A percentile compares a stretch with the other conserved stretches of the same genome.
These are phyloP conservation scores for Cairneyella variabilis DNA, from an alignment of 495 filamentous ascomycete species.

Conservation along the genomic window DNA sequence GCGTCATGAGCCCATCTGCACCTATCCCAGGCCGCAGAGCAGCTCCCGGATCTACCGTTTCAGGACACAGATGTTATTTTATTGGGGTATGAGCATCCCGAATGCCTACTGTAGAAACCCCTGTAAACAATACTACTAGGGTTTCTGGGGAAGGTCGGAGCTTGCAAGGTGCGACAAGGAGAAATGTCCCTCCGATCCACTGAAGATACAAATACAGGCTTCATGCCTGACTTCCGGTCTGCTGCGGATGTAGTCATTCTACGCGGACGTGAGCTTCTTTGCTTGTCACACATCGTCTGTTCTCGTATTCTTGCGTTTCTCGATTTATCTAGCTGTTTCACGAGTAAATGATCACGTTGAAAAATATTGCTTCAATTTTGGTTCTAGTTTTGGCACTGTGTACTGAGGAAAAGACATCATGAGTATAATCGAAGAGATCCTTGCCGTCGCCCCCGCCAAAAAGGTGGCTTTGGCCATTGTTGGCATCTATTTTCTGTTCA, in stretches of 20 bases:
- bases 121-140: no score
- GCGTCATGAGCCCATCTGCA: no score
- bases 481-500: constrained; percentile 27
- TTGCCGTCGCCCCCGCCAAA: constrained; percentile 36
- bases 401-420: no score
- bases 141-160: no score
- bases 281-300: constrained; percentile 15
- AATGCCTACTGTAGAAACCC: no score
- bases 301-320: constrained; percentile 30
- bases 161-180: constrained; percentile 23
- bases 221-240: background rate
- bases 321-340: background rate
- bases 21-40: no score
- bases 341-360: no score
- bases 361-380: no score
- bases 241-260: background rate
- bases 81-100: no score
- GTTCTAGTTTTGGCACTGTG: no score
- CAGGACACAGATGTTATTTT: no score
- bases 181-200: constrained; percentile 19
- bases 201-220: constrained; percentile 8
- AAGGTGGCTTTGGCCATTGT: constrained; percentile 22
- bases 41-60: no score
- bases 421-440: constrained; percentile 20
- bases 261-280: background rate